Evolutionary conservation across 176 grass and related monocot genomes (phyloP), one percentile per base, ranked within the genome.

Genomic region (Tillandsia leiboldiana): DNA sequence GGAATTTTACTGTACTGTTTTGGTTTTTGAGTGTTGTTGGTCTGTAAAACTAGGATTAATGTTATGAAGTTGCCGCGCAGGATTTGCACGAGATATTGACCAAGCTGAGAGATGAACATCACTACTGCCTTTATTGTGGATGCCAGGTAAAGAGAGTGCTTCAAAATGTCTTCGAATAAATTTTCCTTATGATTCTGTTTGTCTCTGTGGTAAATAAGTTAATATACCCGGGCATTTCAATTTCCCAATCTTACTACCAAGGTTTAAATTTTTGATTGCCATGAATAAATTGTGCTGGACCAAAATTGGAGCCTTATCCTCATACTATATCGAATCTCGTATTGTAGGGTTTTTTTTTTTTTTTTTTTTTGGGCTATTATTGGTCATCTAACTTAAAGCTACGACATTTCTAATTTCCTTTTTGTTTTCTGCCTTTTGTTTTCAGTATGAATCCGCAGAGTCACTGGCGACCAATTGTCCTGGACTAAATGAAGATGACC

Each of bases 101-200:
- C 22, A 93, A 90, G 72, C 76, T 93, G 48, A 77, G 87, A 3
- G 49, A 71, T 71, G 77, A 86, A 79, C 83, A 99, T 75, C 33
- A 72, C 26, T 93, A 99, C 72, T 93, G 89, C 67, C 77, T 99
- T 69, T 99, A 99, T 27, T 93, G 90, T 53, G 87, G 90, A 65
- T 93, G 65, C 64, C 88, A 93, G 87, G 90, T 90, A 12, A 85
- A 71, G 50, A 6, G 11, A 18, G 24, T 51, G 50, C 24, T 61
- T 3, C 12, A 53, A 65, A 27, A 1, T 48, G 42, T 13, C 49
- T 53, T 51, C 24, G 18, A 52, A 71, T 13, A 29, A 63, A 3
- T 11, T 62, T 57, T 42, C 7, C 3, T 42, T 7, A 7, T 42
- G 33, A 42, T 42, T 42, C 1, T 42, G 33, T 42, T 42, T 42